A percentile compares a stretch with the other conserved stretches of the same genome.
Conservation (phyloP, 1,284 basidiomycete genomes). For the Moesziomyces sp. region DNA sequence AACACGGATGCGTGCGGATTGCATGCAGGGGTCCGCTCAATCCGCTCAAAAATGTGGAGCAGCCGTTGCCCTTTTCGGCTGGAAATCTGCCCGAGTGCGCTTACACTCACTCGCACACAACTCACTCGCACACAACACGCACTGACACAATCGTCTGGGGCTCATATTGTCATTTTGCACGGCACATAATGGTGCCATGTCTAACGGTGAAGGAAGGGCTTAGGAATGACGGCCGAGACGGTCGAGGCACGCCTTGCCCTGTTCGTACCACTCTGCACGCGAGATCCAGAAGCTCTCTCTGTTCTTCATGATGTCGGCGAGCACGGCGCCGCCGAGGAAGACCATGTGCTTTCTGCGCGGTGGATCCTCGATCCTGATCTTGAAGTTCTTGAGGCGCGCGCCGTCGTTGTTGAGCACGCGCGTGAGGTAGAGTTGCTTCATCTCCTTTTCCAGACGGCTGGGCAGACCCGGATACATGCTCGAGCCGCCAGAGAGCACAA, state of each 20-base stretch:
- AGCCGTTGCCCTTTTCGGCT: too few relatives aligned
- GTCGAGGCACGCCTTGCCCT: conserved; percentile 62
- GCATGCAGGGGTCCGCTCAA: too few relatives aligned
- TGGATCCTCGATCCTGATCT: conserved; percentile 97
- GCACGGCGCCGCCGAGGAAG: conserved; percentile 86
- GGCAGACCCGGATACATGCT: conserved; percentile 99
- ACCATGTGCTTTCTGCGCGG: conserved; percentile 99
- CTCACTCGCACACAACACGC: too few relatives aligned
- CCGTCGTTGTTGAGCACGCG: conserved; percentile 88
- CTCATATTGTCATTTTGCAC: too few relatives aligned
- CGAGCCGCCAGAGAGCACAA: conserved; percentile 90
- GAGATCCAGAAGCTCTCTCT: conserved; percentile 85
- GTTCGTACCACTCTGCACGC: conserved; percentile 66
- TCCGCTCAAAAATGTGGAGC: too few relatives aligned
- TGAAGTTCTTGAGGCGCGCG: conserved; percentile 95
- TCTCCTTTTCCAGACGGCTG: conserved; percentile 95
- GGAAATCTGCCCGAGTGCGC: too few relatives aligned
- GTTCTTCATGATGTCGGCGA: conserved; percentile 96
- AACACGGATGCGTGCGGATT: too few relatives aligned
- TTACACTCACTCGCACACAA: too few relatives aligned
- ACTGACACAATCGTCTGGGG: too few relatives aligned
- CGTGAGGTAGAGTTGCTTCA: conserved; percentile 97
- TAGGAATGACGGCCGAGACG: conserved; percentile 63
- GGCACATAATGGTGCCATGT: too few relatives aligned
- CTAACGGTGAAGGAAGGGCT: not conserved